Evolutionary conservation across 306 rosid genomes (phyloP).

Genomic region (Dryas octopetala): DNA sequence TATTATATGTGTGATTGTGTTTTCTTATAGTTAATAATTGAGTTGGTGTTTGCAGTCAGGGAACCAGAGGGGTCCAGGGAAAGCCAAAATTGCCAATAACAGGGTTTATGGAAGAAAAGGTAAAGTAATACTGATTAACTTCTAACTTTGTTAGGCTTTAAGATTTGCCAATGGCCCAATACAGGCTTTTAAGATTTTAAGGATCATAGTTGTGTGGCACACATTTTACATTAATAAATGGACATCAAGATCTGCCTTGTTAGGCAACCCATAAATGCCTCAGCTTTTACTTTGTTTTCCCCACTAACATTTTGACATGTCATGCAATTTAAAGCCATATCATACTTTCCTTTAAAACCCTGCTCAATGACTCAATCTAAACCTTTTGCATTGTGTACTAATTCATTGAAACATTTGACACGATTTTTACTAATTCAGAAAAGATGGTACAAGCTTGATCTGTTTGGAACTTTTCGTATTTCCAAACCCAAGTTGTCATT

Average conservation of each 20-base stretch:
- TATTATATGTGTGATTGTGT: background rate
- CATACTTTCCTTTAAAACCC: too few relatives aligned
- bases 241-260: too few relatives aligned
- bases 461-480: background rate
- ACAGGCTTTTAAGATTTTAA: too few relatives aligned
- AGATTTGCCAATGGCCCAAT: background rate
- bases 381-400: too few relatives aligned
- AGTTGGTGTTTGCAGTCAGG: background rate
- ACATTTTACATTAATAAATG: too few relatives aligned
- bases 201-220: too few relatives aligned
- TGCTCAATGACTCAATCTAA: too few relatives aligned
- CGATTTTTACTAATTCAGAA: background rate
- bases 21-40: too few relatives aligned
- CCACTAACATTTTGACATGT: too few relatives aligned
- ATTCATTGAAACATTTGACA: background rate
- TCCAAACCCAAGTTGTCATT: constrained; percentile 31
- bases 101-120: background rate
- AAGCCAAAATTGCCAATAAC: background rate
- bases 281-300: too few relatives aligned
- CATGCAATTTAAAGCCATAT: too few relatives aligned
- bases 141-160: background rate
- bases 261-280: too few relatives aligned
- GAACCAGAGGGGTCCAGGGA: background rate
- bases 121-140: background rate
- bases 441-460: background rate